Conservation (phyloP, 2,329 filamentous ascomycete genomes). For the Xylaria sp. region DNA sequence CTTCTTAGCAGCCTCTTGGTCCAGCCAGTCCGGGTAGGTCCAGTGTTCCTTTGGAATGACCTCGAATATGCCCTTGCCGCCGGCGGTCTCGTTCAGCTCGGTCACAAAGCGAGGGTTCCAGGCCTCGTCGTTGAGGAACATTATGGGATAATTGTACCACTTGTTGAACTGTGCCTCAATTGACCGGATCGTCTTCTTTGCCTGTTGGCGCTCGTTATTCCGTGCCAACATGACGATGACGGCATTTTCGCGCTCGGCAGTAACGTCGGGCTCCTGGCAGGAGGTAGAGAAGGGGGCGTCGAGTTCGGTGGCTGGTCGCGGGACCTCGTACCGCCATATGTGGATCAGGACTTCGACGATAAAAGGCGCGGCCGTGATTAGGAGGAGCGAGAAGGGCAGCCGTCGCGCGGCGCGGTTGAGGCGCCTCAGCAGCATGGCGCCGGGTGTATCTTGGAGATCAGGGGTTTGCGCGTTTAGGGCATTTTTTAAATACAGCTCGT, state of each 20-base stretch:
- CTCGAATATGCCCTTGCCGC: conserved; percentile 54
- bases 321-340: conserved; percentile 49
- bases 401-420: conserved; percentile 48
- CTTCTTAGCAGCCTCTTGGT: conserved; percentile 46
- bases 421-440: conserved; percentile 45
- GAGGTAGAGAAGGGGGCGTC: conserved; percentile 53
- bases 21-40: conserved; percentile 53
- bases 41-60: conserved; percentile 54
- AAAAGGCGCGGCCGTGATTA: conserved; percentile 47
- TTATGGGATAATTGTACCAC: conserved; percentile 58
- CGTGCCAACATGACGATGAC: conserved; percentile 59
- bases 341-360: conserved; percentile 51
- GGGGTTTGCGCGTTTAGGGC: conserved; percentile 29
- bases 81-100: conserved; percentile 50
- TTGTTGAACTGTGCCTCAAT: conserved; percentile 58
- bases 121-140: conserved; percentile 59
- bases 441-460: conserved; percentile 12
- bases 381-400: conserved; percentile 46
- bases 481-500: conserved; percentile 34
- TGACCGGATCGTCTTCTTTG: conserved; percentile 52
- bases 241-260: conserved; percentile 54
- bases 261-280: conserved; percentile 53
- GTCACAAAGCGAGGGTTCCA: conserved; percentile 54
- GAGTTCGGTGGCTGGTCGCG: conserved; percentile 50
- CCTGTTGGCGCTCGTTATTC: conserved; percentile 55